Base-by-base conservation (phyloP, 257 asterid species). In the Haberlea rhodopensis region DNA sequence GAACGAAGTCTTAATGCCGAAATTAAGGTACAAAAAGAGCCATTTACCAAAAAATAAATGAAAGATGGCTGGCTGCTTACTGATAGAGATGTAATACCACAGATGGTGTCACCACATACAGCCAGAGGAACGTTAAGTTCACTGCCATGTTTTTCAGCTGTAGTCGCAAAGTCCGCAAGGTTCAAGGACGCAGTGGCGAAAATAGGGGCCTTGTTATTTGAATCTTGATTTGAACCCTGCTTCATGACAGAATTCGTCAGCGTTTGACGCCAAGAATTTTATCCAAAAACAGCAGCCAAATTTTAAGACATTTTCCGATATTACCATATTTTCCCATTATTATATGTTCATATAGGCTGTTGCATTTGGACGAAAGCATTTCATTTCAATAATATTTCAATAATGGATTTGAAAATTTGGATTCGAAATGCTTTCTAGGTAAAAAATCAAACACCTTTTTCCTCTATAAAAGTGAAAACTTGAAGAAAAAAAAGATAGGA, bases 101-200 rank as follows among this genome's bases (percentile, higher is more conserved):
- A 66, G 20, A 24, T 48, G 15, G 8, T 54, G 43, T 37, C 53
- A 31, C 56, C 66, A 7, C 77, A 66, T 31, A 66, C 40, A 25
- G 65, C 63, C 67, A 88, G 71, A 62, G 91, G 91, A 65, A 88
- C 53, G 54, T 34, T 37, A 18, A 88, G 67, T 54, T 77, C 81
- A 24, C 75, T 37, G 59, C 70, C 68, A 43, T 69, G 80, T 49
- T 76, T 65, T 23, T 73, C 80, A 29, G 73, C 69, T 5, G 72
- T 37, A 21, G 81, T 79, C 26, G 67, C 77, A 51, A 78, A 83
- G 51, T 79, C 82, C 26, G 86, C 85, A 66, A 88, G 83, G 75
- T 88, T 80, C 76, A 88, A 64, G 5, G 81, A 69, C 57, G 80
- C 83, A 22, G 79, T 57, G 28, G 76, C 86, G 24, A 79, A 45